Evolutionary conservation across 805 yeast species (phyloP).

Genomic region (Metschnikowia sp.): DNA sequence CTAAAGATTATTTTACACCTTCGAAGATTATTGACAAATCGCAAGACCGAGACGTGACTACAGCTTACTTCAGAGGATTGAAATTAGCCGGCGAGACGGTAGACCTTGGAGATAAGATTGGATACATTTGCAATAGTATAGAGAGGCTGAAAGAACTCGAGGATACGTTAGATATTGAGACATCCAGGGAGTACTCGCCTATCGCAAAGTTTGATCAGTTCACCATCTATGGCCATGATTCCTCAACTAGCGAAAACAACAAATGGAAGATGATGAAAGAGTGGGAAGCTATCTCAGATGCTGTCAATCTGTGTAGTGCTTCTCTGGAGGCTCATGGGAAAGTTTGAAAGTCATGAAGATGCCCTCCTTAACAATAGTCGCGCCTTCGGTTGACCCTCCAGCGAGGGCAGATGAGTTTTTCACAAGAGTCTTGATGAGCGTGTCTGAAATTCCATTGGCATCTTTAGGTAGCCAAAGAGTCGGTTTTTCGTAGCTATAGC

Average conservation of each 20-base stretch:
- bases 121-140: conserved; percentile 8
- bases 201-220: conserved; percentile 12
- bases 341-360: conserved; percentile 6
- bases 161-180: conserved; percentile 1
- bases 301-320: conserved; percentile 7
- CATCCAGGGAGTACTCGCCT: conserved; percentile 11
- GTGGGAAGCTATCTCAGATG: conserved; percentile 14
- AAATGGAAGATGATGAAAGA: conserved; percentile 15
- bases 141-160: conserved; percentile 7
- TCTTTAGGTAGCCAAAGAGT: conserved; percentile 38
- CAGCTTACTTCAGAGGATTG: conserved; percentile 18
- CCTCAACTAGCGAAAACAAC: conserved; percentile 13
- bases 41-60: conserved; percentile 2
- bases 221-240: conserved; percentile 16
- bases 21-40: conserved; percentile 6
- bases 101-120: conserved; percentile 8
- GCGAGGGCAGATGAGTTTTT: conserved; percentile 4
- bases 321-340: conserved; percentile 12
- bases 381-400: conserved; percentile 14
- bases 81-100: conserved; percentile 12
- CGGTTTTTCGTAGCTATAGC: conserved; percentile 35
- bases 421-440: conserved; percentile 3
- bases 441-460: conserved; percentile 5
- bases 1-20: conserved; percentile 10
- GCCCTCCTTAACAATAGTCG: conserved; percentile 6